phyloP scores from a whole-genome alignment of 1,139 yeast species.

The Yamadazyma membranifaciens region DNA sequence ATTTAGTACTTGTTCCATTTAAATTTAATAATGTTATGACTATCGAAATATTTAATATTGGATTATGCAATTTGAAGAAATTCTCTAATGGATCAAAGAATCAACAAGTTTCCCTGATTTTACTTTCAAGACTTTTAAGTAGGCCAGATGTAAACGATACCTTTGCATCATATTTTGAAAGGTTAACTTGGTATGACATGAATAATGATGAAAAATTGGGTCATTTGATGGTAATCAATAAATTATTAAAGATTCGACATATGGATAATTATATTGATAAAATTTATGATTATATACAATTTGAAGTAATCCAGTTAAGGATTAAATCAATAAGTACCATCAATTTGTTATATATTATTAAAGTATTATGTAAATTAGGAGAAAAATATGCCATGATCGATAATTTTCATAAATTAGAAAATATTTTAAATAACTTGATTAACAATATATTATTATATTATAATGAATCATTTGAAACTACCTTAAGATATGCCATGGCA shows the following conservation, averaged over 20 bases:
- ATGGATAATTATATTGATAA: constrained; percentile 14
- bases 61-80: constrained; percentile 24
- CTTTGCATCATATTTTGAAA: constrained; percentile 21
- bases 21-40: constrained; percentile 42
- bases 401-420: constrained; percentile 20
- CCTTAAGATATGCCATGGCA: constrained; percentile 37
- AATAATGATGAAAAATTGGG: constrained; percentile 27
- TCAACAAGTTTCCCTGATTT: constrained; percentile 33
- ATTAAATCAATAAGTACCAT: constrained; percentile 18
- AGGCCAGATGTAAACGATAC: constrained; percentile 27
- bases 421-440: constrained; percentile 28
- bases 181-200: constrained; percentile 16
- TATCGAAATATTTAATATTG: constrained; percentile 31
- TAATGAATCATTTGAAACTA: constrained; percentile 28
- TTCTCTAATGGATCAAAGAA: constrained; percentile 29
- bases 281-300: constrained; percentile 17
- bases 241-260: constrained; percentile 28
- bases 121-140: constrained; percentile 35
- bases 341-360: constrained; percentile 31
- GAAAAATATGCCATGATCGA: constrained; percentile 15
- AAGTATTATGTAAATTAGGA: constrained; percentile 33
- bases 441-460: constrained; percentile 23
- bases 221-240: constrained; percentile 37
- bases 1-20: constrained; percentile 71
- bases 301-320: constrained; percentile 15